Base-by-base conservation (phyloP, 192 early-diverging fungal genomes). In the Chytriomyces sp. region DNA sequence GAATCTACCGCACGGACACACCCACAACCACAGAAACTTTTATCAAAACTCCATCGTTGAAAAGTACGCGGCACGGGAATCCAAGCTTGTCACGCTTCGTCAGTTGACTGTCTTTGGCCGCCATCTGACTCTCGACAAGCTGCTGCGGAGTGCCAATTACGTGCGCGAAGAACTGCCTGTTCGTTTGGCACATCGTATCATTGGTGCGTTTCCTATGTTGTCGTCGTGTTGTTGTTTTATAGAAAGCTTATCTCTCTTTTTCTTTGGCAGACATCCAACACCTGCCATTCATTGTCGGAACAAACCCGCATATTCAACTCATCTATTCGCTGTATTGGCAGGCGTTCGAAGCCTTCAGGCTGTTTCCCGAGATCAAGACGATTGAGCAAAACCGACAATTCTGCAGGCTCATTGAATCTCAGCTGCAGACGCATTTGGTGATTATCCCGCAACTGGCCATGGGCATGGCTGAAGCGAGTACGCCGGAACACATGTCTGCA, bases 21-120 rank as follows among this genome's bases (percentile, higher is more conserved):
- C 35, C 35, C 53, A 57, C 53, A 57, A 20, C 20, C 53, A 49
- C 45, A 49, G 60, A 18, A 28, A 24, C 77, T 98, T 98, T 85
- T 98, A 98, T 84, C 90, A 96, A 75, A 97, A 96, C 84, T 83
- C 93, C 11, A 88, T 96, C 66, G 85, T 98, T 10, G 97, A 97
- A 70, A 88, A 89, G 46, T 98, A 96, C 83, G 90, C 92, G 16
- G 79, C 88, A 20, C 92, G 94, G 62, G 84, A 92, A 23, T 86
- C 91, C 7, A 92, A 89, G 66, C 90, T 93, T 9, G 92, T 97
- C 45, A 96, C 94, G 5, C 82, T 98, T 35, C 90, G 96, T 50
- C 96, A 98, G 82, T 88, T 96, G 60, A 93, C 94, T 6, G 86
- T 97, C 61, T 96, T 95, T 83, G 97, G 96, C 44, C 87, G 95